Percentiles rank a stretch among this genome's conserved stretches.
Conservation (phyloP, 192 early-diverging fungal genomes). For the Mortierella claussenii region DNA sequence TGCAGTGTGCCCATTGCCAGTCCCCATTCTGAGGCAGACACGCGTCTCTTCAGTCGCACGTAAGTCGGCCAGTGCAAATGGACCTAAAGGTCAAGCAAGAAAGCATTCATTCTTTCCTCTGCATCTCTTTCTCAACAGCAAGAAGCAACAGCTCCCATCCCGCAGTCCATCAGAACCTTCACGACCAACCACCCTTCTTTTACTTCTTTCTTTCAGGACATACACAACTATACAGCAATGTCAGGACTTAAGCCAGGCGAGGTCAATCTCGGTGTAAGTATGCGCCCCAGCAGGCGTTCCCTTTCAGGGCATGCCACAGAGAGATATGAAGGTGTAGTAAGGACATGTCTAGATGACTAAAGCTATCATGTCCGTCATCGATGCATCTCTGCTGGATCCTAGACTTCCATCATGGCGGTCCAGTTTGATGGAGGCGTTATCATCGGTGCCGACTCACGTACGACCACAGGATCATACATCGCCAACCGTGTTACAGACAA, state of each 20-base stretch:
- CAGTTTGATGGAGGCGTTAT: conserved; percentile 92
- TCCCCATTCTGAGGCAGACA: conserved; percentile 10
- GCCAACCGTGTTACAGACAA: conserved; percentile 99
- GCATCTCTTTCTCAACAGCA: not conserved
- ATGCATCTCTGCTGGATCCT: conserved; percentile 1
- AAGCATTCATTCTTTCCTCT: conserved; percentile 2
- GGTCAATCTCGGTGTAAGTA: conserved; percentile 91
- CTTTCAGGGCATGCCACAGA: too few relatives aligned
- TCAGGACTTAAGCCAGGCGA: conserved; percentile 90
- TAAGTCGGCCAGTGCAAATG: conserved; percentile 14
- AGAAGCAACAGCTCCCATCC: too few relatives aligned
- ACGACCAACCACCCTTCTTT: not conserved
- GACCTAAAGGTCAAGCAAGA: too few relatives aligned
- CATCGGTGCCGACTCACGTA: conserved; percentile 97
- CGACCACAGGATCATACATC: conserved; percentile 95
- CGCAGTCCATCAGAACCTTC: too few relatives aligned
- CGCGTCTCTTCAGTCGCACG: conserved; percentile 29
- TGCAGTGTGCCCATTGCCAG: too few relatives aligned
- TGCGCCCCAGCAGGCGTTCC: too few relatives aligned
- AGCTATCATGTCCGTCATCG: too few relatives aligned
- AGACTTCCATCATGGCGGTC: conserved; percentile 99
- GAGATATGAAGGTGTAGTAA: too few relatives aligned
- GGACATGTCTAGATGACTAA: too few relatives aligned
- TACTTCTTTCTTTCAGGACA: not conserved
- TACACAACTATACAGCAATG: conserved; percentile 18